These are phyloP conservation scores for Naganishia liquefaciens DNA, from an alignment of 1,284 basidiomycete species.

Conservation along the genomic window DNA sequence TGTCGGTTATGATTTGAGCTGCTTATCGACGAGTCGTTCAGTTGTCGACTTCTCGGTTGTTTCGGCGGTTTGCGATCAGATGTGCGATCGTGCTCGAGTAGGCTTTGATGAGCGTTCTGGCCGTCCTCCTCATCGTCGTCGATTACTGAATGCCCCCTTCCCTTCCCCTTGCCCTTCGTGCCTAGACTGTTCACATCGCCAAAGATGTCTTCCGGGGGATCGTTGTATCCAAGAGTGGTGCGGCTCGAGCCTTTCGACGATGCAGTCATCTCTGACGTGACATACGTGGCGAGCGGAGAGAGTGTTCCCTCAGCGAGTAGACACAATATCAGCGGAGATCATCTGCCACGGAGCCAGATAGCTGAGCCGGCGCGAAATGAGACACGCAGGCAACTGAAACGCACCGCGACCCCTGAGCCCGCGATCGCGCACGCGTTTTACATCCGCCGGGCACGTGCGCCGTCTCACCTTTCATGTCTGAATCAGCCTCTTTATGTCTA, in stretches of 20 bases:
- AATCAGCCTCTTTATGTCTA: too few relatives aligned
- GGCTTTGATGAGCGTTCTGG: too few relatives aligned
- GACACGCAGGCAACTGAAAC: too few relatives aligned
- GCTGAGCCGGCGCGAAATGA: too few relatives aligned
- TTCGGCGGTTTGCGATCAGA: constrained; percentile 6
- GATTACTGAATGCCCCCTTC: neutral
- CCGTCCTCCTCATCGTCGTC: neutral
- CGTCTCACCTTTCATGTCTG: too few relatives aligned
- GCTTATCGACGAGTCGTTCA: constrained; percentile 10
- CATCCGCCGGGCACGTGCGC: too few relatives aligned
- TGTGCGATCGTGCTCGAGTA: neutral
- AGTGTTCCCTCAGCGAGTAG: too few relatives aligned
- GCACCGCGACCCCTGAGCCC: too few relatives aligned
- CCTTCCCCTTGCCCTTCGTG: neutral
- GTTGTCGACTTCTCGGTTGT: constrained; percentile 22
- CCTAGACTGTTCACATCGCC: neutral
- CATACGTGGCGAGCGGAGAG: constrained; percentile 2
- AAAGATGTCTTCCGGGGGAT: constrained; percentile 16
- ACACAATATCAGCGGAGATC: too few relatives aligned
- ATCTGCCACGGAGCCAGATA: too few relatives aligned
- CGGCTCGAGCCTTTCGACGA: neutral
- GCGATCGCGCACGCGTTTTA: too few relatives aligned
- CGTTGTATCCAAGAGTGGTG: constrained; percentile 5
- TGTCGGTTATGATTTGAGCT: constrained; percentile 1
- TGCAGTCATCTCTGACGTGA: neutral